phyloP scores from a whole-genome alignment of 805 yeast species.

The Scheffersomyces lignosus region DNA sequence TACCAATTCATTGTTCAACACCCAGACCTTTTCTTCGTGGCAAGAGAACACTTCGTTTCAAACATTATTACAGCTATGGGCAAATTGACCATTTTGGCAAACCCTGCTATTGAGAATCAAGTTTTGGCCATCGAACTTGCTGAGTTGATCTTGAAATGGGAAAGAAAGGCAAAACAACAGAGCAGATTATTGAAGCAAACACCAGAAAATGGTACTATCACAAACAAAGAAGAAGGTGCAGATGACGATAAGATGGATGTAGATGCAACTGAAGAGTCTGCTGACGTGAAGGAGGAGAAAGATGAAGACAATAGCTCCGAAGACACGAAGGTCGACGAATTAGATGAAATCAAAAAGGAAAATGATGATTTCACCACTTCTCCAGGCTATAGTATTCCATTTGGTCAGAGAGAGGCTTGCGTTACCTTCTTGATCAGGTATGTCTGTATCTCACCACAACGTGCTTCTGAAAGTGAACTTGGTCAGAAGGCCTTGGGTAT shows the following conservation, averaged over 20 bases:
- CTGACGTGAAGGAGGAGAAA: slow-evolving; percentile 2
- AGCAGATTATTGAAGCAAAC: slow-evolving; percentile 2
- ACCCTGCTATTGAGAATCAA: slow-evolving; percentile 79
- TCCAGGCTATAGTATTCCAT: slow-evolving; percentile 60
- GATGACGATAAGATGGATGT: slow-evolving; percentile 17
- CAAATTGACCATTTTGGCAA: slow-evolving; percentile 74
- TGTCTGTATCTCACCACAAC: slow-evolving; percentile 80
- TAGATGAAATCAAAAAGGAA: slow-evolving; percentile 2
- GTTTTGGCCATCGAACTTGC: slow-evolving; percentile 86
- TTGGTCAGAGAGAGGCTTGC: slow-evolving; percentile 83
- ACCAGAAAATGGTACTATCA: slow-evolving; percentile 7
- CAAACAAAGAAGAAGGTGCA: slow-evolving; percentile 14
- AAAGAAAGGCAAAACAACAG: slow-evolving; percentile 52
- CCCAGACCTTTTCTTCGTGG: slow-evolving; percentile 77
- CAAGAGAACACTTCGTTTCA: slow-evolving; percentile 86
- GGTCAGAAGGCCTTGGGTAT: slow-evolving; percentile 83
- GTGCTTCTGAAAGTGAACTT: slow-evolving; percentile 79
- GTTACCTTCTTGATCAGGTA: slow-evolving; percentile 85
- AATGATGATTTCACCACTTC: slow-evolving; percentile 44
- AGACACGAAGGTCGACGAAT: slow-evolving; percentile 2
- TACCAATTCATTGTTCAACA: slow-evolving; percentile 88
- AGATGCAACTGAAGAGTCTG: slow-evolving; percentile 9
- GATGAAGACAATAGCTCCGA: slow-evolving; percentile 3
- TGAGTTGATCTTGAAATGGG: slow-evolving; percentile 86
- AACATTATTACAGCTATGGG: slow-evolving; percentile 92